Conservation (phyloP, 768 basidiomycete species). For the Kwoniella botswanensis region DNA sequence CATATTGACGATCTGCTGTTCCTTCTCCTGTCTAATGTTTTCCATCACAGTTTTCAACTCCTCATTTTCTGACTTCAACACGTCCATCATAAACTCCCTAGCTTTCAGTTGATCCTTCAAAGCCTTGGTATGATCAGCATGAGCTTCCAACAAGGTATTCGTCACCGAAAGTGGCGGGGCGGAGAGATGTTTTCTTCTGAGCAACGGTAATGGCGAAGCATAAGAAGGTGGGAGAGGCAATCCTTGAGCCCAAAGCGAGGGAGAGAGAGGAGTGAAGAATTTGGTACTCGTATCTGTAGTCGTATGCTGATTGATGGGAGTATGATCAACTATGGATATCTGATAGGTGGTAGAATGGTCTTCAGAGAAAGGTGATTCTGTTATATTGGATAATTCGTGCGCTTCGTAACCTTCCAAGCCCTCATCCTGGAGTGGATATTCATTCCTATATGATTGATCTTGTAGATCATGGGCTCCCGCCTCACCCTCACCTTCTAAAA, state of each 20-base stretch:
- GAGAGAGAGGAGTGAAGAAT: slow-evolving; percentile 12
- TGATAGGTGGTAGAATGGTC: slow-evolving; percentile 1
- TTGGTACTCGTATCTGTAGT: not conserved
- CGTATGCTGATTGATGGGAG: not conserved
- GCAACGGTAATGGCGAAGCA: not conserved
- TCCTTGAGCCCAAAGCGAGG: not conserved
- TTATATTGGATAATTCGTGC: slow-evolving; percentile 22
- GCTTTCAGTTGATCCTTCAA: slow-evolving; percentile 30
- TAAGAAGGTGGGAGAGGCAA: slow-evolving; percentile 3
- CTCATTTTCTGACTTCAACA: slow-evolving; percentile 11
- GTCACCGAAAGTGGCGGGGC: slow-evolving; percentile 23
- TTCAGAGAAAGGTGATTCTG: slow-evolving; percentile 18
- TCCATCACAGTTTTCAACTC: not conserved
- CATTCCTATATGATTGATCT: not conserved
- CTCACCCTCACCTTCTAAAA: slow-evolving; percentile 27
- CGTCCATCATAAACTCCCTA: slow-evolving; percentile 16
- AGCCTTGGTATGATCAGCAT: slow-evolving; percentile 27
- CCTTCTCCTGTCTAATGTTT: slow-evolving; percentile 17
- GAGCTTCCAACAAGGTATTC: slow-evolving; percentile 26
- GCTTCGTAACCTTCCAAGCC: slow-evolving; percentile 7
- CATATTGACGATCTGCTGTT: slow-evolving; percentile 12
- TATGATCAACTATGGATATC: slow-evolving; percentile 6
- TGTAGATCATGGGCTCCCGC: slow-evolving; percentile 12
- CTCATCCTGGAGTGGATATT: slow-evolving; percentile 13
- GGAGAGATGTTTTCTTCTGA: slow-evolving; percentile 15